Evolutionary conservation across 768 basidiomycete genomes (phyloP), one percentile per base, ranked within the genome.

Genomic region (Mycena rosella): DNA sequence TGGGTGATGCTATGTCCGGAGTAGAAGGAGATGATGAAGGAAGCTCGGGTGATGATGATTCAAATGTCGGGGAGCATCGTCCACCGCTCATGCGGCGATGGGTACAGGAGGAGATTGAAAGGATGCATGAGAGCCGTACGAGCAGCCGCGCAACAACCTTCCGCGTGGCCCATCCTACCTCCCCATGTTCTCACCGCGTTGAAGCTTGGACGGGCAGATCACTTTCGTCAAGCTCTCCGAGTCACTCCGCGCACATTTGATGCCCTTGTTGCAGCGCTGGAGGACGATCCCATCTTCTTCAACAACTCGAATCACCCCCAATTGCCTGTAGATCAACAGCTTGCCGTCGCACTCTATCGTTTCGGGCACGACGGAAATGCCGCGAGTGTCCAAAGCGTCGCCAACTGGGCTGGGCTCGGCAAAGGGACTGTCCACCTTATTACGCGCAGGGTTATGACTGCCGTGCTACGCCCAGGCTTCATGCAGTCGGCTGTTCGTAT

Each of bases 361-460:
- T 82, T 84, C 72, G 81, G 82, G 1, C 79, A 79, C 63, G 72
- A 74, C 68, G 81, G 83, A 27, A 85, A 81, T 78, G 80, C 76
- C 18, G 76, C 78, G 2, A 61, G 72, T 11, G 36, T 79, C 3
- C 65, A 75, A 26, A 42, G 73, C 18, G 78, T 84, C 20, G 78
- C 79, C 4, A 62, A 74, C 15, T 84, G 82, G 83, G 75, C 82
- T 15, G 83, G 84, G 0, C 24, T 75, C 29, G 74, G 74, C 1
- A 73, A 75, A 40, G 81, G 83, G 0, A 78, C 78, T 5, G 78
- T 82, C 18, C 24, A 63, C 9, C 48, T 73, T 1, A 45, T 30
- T 18, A 81, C 77, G 14, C 70, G 71, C 2, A 71, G 52, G 2
- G 32, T 54, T 2, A 54, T 60, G 61, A 49, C 65, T 1, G 78